These are phyloP conservation scores for Tetraselmis chui DNA, from an alignment of 139 green algal genomes.

Conservation along the genomic window DNA sequence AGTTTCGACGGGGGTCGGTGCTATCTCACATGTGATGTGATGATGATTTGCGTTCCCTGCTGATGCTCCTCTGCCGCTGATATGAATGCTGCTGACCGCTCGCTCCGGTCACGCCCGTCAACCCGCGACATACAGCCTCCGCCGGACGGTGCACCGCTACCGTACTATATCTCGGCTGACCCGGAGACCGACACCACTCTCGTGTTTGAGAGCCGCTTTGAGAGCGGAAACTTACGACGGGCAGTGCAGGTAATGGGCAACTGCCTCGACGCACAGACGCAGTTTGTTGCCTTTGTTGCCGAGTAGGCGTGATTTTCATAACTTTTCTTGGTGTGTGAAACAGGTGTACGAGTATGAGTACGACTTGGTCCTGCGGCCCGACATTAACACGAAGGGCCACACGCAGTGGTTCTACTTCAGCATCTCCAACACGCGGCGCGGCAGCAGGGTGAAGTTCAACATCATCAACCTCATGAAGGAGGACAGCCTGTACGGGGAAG, in stretches of 20 bases:
- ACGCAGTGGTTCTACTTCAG: conserved; percentile 69
- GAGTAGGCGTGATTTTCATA: too few species aligned
- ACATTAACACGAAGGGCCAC: conserved; percentile 36
- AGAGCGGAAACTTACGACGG: conserved; percentile 28
- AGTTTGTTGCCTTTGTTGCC: too few species aligned
- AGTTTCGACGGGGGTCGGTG: too few species aligned
- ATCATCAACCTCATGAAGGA: conserved; percentile 65
- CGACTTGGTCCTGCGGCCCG: conserved; percentile 25
- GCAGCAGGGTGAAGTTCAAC: conserved; percentile 59
- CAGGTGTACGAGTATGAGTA: conserved; percentile 37
- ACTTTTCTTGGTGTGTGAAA: too few species aligned
- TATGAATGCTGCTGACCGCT: background rate
- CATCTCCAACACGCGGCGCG: conserved; percentile 34
- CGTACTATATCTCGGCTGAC: conserved; percentile 15
- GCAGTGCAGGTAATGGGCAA: conserved; percentile 23
- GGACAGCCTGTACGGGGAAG: conserved; percentile 53
- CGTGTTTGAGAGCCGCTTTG: conserved; percentile 28
- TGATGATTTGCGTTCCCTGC: too few species aligned
- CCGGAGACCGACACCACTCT: conserved; percentile 20
- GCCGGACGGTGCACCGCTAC: background rate
- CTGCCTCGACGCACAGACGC: background rate
- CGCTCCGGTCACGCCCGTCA: too few species aligned
- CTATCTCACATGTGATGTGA: too few species aligned
- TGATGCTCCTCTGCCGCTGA: background rate
- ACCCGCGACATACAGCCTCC: background rate